Percentiles rank a stretch among this genome's conserved stretches.
phyloP scores from a whole-genome alignment of 306 rosid species.

The Prunus armeniaca region DNA sequence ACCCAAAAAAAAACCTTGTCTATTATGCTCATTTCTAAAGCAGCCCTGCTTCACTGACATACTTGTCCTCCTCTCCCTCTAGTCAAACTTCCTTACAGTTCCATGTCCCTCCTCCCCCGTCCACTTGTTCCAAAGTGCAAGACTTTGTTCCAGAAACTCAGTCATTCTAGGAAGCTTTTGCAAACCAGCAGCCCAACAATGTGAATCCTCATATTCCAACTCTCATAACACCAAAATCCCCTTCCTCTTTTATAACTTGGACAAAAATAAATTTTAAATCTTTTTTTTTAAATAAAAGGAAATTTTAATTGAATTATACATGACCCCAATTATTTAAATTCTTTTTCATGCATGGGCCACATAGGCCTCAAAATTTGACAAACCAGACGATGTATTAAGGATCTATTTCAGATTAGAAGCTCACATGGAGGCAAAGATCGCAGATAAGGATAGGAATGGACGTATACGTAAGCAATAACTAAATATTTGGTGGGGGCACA shows the following conservation, averaged over 20 bases:
- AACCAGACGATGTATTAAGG: conserved; percentile 14
- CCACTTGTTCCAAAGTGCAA: conserved; percentile 18
- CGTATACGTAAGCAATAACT: not conserved
- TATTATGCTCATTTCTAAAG: not conserved
- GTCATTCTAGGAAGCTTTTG: conserved; percentile 23
- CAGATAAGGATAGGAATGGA: conserved; percentile 40
- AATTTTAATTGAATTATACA: not conserved
- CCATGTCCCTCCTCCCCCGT: conserved; percentile 16
- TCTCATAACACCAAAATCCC: accelerated
- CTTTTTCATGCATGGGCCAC: conserved; percentile 11
- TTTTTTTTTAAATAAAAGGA: no score
- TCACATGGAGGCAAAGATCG: conserved; percentile 34
- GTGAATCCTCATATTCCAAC: not conserved
- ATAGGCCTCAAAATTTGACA: conserved; percentile 22
- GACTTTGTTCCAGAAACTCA: conserved; percentile 8
- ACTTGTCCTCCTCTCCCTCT: conserved; percentile 16
- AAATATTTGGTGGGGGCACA: conserved; percentile 34
- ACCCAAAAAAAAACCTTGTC: no score
- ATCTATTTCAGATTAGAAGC: not conserved
- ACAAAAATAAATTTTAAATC: no score
- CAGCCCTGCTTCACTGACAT: conserved; percentile 28
- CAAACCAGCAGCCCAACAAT: conserved; percentile 10
- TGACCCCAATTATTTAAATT: not conserved
- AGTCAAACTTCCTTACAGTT: conserved; percentile 22
- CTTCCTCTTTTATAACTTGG: accelerated